Evolutionary conservation across 352 stramenopile species (phyloP).

Genomic region (Plasmopara viticola): DNA sequence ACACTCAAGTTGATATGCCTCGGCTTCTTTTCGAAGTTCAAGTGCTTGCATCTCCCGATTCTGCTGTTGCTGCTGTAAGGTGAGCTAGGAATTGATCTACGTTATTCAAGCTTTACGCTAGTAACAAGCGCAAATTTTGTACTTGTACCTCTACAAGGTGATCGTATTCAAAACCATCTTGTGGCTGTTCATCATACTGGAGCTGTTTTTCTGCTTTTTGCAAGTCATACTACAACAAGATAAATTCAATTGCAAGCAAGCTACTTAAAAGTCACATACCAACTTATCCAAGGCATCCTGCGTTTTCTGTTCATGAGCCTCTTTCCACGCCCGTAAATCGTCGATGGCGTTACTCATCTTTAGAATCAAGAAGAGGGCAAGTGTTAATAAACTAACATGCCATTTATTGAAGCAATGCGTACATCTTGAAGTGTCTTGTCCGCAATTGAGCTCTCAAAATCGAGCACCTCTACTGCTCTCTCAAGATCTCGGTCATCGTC

Average conservation of each 20-base stretch:
- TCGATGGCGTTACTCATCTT: conserved; percentile 47
- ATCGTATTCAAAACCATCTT: conserved; percentile 5
- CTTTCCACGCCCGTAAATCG: conserved; percentile 34
- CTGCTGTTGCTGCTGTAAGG: conserved; percentile 14
- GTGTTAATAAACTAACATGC: not conserved
- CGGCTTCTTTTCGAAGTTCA: conserved; percentile 20
- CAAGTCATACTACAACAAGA: not conserved
- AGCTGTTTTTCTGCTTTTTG: conserved; percentile 8
- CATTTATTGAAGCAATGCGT: not conserved
- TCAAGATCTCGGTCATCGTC: conserved; percentile 38
- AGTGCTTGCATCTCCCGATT: conserved; percentile 18
- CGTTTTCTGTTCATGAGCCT: conserved; percentile 21
- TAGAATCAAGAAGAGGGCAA: not conserved
- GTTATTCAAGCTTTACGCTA: not conserved
- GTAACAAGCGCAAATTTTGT: conserved; percentile 1
- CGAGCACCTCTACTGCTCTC: conserved; percentile 27
- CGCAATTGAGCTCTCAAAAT: conserved; percentile 23
- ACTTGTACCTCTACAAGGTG: conserved; percentile 9
- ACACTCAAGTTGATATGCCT: conserved; percentile 22
- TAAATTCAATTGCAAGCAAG: not conserved
- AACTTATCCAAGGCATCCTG: conserved; percentile 23
- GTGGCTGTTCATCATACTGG: not conserved
- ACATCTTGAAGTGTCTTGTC: conserved; percentile 41
- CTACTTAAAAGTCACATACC: conserved; percentile 13
- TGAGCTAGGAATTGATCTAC: conserved; percentile 8